phyloP scores from a whole-genome alignment of 1,284 basidiomycete genomes.

The Ustanciosporium gigantosporum region DNA sequence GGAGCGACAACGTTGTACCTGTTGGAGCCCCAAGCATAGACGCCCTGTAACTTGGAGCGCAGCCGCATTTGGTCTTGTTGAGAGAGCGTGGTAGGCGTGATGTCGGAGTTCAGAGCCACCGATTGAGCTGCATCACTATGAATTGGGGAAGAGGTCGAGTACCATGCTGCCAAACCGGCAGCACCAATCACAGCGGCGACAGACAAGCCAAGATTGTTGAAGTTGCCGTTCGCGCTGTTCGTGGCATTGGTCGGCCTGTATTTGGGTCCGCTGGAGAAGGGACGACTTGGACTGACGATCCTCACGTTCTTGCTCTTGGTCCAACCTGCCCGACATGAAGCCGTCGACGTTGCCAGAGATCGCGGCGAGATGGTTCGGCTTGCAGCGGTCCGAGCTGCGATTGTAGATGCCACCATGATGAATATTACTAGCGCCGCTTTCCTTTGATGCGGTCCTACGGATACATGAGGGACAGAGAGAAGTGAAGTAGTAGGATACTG shows the following conservation, averaged over 20 bases:
- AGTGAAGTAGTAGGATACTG: too few species aligned
- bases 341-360: not conserved
- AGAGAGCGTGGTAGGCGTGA: conserved; percentile 27
- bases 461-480: too few species aligned
- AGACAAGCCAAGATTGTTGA: too few species aligned
- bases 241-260: too few species aligned
- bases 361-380: not conserved
- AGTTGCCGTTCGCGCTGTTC: too few species aligned
- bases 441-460: too few species aligned
- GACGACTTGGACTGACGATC: too few species aligned
- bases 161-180: conserved; percentile 21
- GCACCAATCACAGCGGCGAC: conserved; percentile 10
- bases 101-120: conserved; percentile 13
- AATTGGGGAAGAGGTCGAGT: conserved; percentile 11
- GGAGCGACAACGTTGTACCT: conserved; percentile 57
- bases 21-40: conserved; percentile 54
- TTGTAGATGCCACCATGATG: not conserved
- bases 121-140: conserved; percentile 23
- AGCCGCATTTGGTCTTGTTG: conserved; percentile 53
- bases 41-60: conserved; percentile 39
- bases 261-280: too few species aligned
- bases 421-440: too few species aligned
- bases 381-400: not conserved
- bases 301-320: too few species aligned
- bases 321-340: too few species aligned